These are phyloP conservation scores for Keithomyces neogunnii DNA, from an alignment of 2,329 filamentous ascomycete species.

Conservation along the genomic window DNA sequence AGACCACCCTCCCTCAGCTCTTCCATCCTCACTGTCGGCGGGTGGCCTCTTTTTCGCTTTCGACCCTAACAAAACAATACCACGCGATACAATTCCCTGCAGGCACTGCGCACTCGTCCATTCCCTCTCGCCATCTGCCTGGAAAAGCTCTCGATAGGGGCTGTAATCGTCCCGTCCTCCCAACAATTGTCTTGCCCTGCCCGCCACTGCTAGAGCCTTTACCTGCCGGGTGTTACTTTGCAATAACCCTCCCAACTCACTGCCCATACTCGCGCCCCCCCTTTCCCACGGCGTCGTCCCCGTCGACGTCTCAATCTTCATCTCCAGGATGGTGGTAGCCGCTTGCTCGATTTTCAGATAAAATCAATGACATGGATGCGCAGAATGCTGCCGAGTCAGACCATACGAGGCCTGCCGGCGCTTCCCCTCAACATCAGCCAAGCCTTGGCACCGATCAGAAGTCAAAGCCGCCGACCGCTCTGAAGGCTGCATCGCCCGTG, in stretches of 20 bases:
- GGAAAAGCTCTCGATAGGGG: constrained; percentile 7
- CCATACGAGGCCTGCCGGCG: constrained; percentile 48
- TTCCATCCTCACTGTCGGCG: background rate
- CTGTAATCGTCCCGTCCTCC: constrained; percentile 5
- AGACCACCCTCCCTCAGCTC: background rate
- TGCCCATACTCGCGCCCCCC: background rate
- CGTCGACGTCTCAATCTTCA: constrained; percentile 11
- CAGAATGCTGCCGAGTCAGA: constrained; percentile 58
- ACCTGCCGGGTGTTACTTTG: background rate
- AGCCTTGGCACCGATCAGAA: constrained; percentile 15
- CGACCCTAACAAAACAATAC: background rate
- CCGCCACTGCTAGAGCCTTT: background rate
- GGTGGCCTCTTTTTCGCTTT: background rate
- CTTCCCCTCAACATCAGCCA: constrained; percentile 39
- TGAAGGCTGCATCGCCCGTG: constrained; percentile 10
- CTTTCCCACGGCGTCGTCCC: constrained; percentile 7
- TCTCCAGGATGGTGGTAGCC: constrained; percentile 52
- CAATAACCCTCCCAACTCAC: background rate
- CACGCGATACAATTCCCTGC: background rate
- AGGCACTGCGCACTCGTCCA: background rate
- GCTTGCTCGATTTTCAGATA: constrained; percentile 42
- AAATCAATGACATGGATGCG: constrained; percentile 55
- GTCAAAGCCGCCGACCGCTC: constrained; percentile 6
- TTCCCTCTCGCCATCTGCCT: background rate
- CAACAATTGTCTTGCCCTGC: background rate